Evolutionary conservation across 495 filamentous ascomycete genomes (phyloP).

Genomic region (Annulohypoxylon nitens): DNA sequence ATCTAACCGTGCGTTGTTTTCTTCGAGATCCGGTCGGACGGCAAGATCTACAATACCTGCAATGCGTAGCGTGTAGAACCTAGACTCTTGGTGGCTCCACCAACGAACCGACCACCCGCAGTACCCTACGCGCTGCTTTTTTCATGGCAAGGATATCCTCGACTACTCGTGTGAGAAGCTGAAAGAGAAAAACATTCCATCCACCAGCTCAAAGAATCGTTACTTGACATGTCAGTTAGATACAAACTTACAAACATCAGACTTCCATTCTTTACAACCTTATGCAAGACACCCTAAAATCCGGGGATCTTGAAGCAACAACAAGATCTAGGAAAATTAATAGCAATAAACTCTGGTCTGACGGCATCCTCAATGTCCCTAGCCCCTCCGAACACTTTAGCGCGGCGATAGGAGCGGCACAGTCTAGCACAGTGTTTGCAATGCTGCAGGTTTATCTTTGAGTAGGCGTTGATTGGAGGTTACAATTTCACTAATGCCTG

Average conservation of each 20-base stretch:
- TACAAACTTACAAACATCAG: neutral
- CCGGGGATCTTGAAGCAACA: neutral
- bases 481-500: constrained; percentile 38
- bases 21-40: constrained; percentile 36
- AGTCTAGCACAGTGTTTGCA: constrained; percentile 49
- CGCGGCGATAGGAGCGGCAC: constrained; percentile 40
- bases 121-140: constrained; percentile 3
- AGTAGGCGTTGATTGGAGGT: constrained; percentile 46
- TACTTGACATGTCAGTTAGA: neutral
- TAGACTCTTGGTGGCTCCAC: constrained; percentile 39
- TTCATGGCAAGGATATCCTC: constrained; percentile 7
- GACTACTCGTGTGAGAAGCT: neutral
- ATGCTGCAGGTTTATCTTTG: constrained; percentile 54
- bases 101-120: constrained; percentile 29
- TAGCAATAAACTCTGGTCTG: constrained; percentile 46
- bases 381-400: constrained; percentile 20
- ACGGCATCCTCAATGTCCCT: constrained; percentile 7
- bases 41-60: constrained; percentile 33
- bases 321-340: constrained; percentile 14
- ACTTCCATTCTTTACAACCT: constrained; percentile 4
- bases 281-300: constrained; percentile 8
- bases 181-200: neutral
- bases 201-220: neutral
- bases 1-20: constrained; percentile 35
- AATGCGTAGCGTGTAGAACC: constrained; percentile 24